Conservation (phyloP, 2,329 filamentous ascomycete species). For the Ophiostoma pallidulum region DNA sequence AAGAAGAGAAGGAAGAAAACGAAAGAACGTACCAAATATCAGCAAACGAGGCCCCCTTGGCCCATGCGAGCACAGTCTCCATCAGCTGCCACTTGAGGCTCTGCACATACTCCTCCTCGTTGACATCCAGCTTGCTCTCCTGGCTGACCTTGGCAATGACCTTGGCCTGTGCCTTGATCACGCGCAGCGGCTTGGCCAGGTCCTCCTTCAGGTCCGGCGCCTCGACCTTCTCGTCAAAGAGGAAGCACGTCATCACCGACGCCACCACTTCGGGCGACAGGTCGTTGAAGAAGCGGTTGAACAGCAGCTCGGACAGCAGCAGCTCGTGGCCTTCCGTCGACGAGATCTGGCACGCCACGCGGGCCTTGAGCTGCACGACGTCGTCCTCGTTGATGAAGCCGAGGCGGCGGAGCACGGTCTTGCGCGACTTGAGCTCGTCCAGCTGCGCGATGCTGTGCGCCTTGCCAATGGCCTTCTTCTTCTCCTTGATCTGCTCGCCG, state of each 20-base stretch:
- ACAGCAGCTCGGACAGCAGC: constrained; percentile 83
- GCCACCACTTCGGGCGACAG: constrained; percentile 80
- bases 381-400: constrained; percentile 94
- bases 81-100: constrained; percentile 92
- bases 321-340: constrained; percentile 86
- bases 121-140: constrained; percentile 88
- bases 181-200: constrained; percentile 72
- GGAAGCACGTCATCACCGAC: constrained; percentile 81
- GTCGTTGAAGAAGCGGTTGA: constrained; percentile 98
- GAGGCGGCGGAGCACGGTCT: constrained; percentile 85
- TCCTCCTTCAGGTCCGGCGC: constrained; percentile 71
- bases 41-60: constrained; percentile 78
- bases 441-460: constrained; percentile 85
- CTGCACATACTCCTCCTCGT: constrained; percentile 87
- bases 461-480: constrained; percentile 77
- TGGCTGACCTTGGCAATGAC: constrained; percentile 87
- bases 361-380: constrained; percentile 92
- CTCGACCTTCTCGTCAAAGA: constrained; percentile 93
- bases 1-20: neutral
- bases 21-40: constrained; percentile 74
- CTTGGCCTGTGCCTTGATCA: constrained; percentile 79
- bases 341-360: constrained; percentile 95
- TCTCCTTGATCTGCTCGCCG: constrained; percentile 69
- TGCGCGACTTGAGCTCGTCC: constrained; percentile 92
- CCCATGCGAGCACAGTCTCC: constrained; percentile 92